These are phyloP conservation scores for Oenanthe javanica DNA, from an alignment of 140 eudicot species.

Conservation along the genomic window DNA sequence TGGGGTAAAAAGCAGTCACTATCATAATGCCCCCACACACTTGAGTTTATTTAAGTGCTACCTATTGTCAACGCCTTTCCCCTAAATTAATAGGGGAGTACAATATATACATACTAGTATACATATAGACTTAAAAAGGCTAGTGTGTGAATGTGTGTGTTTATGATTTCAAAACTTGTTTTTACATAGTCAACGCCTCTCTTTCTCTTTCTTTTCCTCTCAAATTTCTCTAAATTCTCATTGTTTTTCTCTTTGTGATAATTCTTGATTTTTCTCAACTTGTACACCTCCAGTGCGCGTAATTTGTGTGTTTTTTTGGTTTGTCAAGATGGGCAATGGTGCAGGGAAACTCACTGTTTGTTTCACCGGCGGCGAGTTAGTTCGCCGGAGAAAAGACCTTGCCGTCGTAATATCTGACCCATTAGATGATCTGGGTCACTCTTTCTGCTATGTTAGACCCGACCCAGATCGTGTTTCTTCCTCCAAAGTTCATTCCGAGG, in stretches of 20 bases:
- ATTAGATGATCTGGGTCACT: slow-evolving; percentile 80
- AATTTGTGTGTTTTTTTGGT: not conserved
- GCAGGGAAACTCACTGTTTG: slow-evolving; percentile 57
- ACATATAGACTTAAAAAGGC: slow-evolving; percentile 22
- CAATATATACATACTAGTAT: slow-evolving; percentile 2
- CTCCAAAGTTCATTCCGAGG: slow-evolving; percentile 81
- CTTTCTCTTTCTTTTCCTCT: slow-evolving; percentile 26
- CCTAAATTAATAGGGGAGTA: not conserved
- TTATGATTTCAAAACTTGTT: slow-evolving; percentile 42
- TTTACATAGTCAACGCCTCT: slow-evolving; percentile 65
- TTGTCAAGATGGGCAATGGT: slow-evolving; percentile 60
- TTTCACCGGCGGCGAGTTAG: slow-evolving; percentile 54
- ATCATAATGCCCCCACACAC: slow-evolving; percentile 12
- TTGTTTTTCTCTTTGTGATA: not conserved
- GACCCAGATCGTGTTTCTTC: slow-evolving; percentile 45
- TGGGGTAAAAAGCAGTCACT: not conserved
- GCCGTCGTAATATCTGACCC: slow-evolving; percentile 58
- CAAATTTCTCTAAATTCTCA: slow-evolving; percentile 7
- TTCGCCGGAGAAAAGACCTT: slow-evolving; percentile 41
- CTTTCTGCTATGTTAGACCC: slow-evolving; percentile 82
- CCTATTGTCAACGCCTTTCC: slow-evolving; percentile 37
- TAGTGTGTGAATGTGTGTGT: slow-evolving; percentile 20
- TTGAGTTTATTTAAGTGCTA: slow-evolving; percentile 1
- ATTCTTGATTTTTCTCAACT: not conserved
- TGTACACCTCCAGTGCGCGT: slow-evolving; percentile 1